Percentiles rank a stretch among this genome's conserved stretches.
Conservation (phyloP, 305 asterid species). For the Fraxinus latifolia region DNA sequence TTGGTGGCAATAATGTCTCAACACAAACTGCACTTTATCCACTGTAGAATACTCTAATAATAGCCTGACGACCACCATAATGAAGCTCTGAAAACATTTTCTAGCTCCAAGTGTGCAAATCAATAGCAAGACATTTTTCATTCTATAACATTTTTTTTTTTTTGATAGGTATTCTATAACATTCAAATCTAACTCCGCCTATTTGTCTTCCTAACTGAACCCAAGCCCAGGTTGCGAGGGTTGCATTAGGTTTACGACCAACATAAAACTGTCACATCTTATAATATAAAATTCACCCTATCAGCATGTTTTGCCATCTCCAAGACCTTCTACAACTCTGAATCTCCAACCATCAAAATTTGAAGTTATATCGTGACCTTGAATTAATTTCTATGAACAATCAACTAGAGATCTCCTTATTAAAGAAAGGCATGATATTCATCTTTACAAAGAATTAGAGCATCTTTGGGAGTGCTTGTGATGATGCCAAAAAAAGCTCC, state of each 20-base stretch:
- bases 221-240: background rate
- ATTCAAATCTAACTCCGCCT: background rate
- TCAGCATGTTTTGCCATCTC: slow-evolving; percentile 2
- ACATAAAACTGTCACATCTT: background rate
- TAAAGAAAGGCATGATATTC: background rate
- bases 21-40: background rate
- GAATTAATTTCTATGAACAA: background rate
- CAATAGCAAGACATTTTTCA: background rate
- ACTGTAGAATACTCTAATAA: background rate
- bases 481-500: background rate
- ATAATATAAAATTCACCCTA: background rate
- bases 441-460: background rate
- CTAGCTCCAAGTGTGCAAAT: background rate
- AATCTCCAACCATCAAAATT: background rate
- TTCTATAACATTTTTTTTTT: background rate
- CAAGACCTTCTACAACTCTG: background rate
- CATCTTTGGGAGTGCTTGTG: background rate
- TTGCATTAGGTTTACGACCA: background rate
- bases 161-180: background rate
- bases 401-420: background rate
- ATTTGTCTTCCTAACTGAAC: background rate
- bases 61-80: background rate
- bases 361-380: background rate
- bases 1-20: background rate
- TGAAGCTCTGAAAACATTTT: background rate